Evolutionary conservation across 2,329 filamentous ascomycete genomes (phyloP).

Genomic region (Neurospora crassa): DNA sequence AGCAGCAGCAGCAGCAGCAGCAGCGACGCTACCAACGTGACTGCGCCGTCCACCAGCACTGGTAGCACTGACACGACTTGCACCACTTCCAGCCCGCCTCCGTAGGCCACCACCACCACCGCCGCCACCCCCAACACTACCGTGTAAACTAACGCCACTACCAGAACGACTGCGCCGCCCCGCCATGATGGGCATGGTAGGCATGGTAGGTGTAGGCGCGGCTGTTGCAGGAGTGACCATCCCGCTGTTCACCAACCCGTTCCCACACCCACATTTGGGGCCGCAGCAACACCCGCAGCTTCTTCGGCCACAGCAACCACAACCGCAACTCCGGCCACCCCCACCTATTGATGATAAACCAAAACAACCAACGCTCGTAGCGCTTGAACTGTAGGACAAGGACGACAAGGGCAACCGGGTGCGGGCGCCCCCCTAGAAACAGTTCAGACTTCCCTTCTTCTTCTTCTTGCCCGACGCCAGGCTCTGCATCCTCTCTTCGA

Average conservation of each 20-base stretch:
- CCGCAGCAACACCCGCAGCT: background rate
- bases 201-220: background rate
- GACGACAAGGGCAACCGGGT: background rate
- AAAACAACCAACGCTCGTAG: background rate
- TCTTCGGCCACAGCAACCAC: background rate
- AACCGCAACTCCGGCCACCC: background rate
- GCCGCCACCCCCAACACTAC: background rate
- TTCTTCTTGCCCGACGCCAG: constrained; percentile 78
- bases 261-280: background rate
- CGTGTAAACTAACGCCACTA: background rate
- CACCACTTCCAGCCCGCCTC: background rate
- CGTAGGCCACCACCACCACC: background rate
- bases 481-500: constrained; percentile 91
- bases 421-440: constrained; percentile 57
- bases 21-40: background rate
- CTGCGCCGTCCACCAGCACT: background rate
- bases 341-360: background rate
- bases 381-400: background rate
- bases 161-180: constrained; percentile 1
- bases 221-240: background rate
- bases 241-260: background rate
- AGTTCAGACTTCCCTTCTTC: constrained; percentile 93
- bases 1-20: background rate
- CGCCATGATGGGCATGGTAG: background rate
- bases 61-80: background rate